phyloP scores from a whole-genome alignment of 2,329 filamentous ascomycete genomes.

The Aaosphaeria arxii region DNA sequence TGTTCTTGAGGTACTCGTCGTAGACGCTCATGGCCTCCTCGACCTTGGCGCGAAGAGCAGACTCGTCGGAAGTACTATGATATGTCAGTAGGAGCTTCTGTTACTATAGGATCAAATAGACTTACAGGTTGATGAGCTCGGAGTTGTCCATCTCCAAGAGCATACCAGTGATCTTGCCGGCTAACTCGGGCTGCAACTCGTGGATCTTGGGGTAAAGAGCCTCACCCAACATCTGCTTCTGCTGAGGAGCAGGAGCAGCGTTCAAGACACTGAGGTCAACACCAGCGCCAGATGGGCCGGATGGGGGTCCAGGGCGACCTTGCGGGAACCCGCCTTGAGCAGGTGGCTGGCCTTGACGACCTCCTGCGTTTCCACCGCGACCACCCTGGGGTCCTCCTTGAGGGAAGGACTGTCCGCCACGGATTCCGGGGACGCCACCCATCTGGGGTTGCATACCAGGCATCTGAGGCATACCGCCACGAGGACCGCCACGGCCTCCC shows the following conservation, averaged over 20 bases:
- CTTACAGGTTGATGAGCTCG: constrained; percentile 94
- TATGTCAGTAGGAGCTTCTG: constrained; percentile 22
- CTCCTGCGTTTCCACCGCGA: constrained; percentile 22
- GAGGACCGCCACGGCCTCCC: constrained; percentile 60
- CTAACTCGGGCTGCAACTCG: constrained; percentile 88
- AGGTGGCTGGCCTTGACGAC: constrained; percentile 3
- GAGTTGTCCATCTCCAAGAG: constrained; percentile 98
- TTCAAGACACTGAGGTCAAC: constrained; percentile 53
- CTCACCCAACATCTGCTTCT: constrained; percentile 99
- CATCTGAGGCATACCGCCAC: constrained; percentile 54
- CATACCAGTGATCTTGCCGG: constrained; percentile 99
- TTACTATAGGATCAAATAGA: constrained; percentile 28
- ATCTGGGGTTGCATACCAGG: constrained; percentile 73
- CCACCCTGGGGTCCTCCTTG: constrained; percentile 38
- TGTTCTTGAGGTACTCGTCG: constrained; percentile 96
- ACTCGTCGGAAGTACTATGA: constrained; percentile 79
- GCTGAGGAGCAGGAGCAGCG: constrained; percentile 63
- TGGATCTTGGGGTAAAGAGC: constrained; percentile 98
- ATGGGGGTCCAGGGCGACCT: not conserved
- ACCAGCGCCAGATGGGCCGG: constrained; percentile 26
- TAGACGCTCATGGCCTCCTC: constrained; percentile 96
- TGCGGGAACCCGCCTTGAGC: constrained; percentile 10
- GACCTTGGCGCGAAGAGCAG: constrained; percentile 89
- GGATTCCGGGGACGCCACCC: constrained; percentile 46
- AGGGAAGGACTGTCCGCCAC: constrained; percentile 38